phyloP scores from a whole-genome alignment of 73 alveolate species.

The Paramecium caudatum region DNA sequence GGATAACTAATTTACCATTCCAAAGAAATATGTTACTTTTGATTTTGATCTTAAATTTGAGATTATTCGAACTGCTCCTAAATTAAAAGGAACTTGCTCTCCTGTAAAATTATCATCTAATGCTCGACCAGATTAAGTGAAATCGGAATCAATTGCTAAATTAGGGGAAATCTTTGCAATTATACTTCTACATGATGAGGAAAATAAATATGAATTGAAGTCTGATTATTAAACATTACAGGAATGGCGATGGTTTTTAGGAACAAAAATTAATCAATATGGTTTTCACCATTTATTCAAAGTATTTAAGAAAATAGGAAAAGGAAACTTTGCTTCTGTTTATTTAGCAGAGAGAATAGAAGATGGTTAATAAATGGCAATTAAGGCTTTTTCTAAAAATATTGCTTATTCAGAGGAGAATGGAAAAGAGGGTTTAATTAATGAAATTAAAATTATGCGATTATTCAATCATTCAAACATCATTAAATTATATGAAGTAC shows the following conservation, averaged over 20 bases:
- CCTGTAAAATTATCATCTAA: neutral
- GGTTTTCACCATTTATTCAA: slow-evolving; percentile 76
- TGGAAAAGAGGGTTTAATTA: slow-evolving; percentile 84
- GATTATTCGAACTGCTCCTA: slow-evolving; percentile 65
- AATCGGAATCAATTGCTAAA: slow-evolving; percentile 21
- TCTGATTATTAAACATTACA: slow-evolving; percentile 16
- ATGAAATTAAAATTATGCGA: slow-evolving; percentile 92
- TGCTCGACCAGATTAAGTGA: slow-evolving; percentile 65
- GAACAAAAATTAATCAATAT: slow-evolving; percentile 56
- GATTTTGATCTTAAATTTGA: slow-evolving; percentile 64
- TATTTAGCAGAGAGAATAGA: slow-evolving; percentile 77
- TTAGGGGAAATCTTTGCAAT: slow-evolving; percentile 36
- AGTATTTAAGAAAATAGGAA: slow-evolving; percentile 73
- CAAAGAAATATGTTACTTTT: slow-evolving; percentile 25
- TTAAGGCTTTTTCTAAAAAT: slow-evolving; percentile 74
- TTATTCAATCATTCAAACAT: slow-evolving; percentile 92
- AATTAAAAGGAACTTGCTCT: slow-evolving; percentile 20
- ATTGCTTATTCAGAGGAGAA: slow-evolving; percentile 75
- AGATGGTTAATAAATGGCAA: slow-evolving; percentile 72
- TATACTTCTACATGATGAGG: neutral
- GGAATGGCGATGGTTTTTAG: slow-evolving; percentile 72
- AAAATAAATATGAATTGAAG: slow-evolving; percentile 29
- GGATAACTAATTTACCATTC: no score
- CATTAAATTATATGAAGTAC: slow-evolving; percentile 85
- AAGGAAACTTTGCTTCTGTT: slow-evolving; percentile 77